Evolutionary conservation across 257 asterid genomes (phyloP).

Genomic region (Fraxinus pennsylvanica): DNA sequence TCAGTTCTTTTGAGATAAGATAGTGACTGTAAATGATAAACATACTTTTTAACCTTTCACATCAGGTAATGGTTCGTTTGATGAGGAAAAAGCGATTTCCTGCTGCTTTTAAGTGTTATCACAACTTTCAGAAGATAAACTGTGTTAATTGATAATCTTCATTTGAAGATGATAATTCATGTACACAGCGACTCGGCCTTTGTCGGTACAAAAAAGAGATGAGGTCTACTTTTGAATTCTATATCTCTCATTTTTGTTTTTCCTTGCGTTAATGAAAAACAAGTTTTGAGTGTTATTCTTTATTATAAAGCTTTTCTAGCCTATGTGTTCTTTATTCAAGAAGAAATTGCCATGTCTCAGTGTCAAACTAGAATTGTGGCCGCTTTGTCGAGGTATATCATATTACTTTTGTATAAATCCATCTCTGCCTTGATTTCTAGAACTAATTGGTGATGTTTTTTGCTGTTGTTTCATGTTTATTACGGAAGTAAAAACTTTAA

Average conservation of each 20-base stretch:
- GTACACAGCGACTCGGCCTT: conserved; percentile 56
- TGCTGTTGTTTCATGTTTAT: no score
- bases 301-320: conserved; percentile 1
- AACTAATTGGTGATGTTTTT: no score
- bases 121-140: conserved; percentile 70
- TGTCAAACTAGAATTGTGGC: conserved; percentile 83
- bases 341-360: conserved; percentile 46
- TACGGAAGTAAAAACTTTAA: no score
- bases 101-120: conserved; percentile 80
- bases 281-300: conserved; percentile 1
- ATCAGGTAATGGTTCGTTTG: conserved; percentile 84
- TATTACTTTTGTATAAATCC: not conserved
- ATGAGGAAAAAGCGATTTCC: conserved; percentile 78
- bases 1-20: not conserved
- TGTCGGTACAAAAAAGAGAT: conserved; percentile 90
- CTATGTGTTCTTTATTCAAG: conserved; percentile 19
- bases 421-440: no score
- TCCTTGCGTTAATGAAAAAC: conserved; percentile 9
- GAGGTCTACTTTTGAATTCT: conserved; percentile 54
- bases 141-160: conserved; percentile 63
- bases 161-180: conserved; percentile 72
- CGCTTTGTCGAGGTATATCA: conserved; percentile 86
- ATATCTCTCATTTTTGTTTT: not conserved
- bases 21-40: not conserved
- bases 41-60: conserved; percentile 18